phyloP scores from a whole-genome alignment of 768 basidiomycete species.

The Termitomyces sp. region DNA sequence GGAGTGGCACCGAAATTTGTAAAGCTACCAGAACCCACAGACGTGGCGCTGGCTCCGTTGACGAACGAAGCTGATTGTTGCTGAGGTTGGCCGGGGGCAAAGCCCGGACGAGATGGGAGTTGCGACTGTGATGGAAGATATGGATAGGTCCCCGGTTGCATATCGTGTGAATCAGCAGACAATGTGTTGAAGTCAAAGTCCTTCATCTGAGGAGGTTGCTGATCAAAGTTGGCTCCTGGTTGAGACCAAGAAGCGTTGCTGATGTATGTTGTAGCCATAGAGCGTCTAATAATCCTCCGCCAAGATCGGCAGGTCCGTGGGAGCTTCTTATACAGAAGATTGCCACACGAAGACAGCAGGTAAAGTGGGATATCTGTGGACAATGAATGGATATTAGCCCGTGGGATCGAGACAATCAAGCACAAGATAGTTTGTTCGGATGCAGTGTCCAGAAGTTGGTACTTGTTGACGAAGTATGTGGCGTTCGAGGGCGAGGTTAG shows the following conservation, averaged over 20 bases:
- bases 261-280: conserved; percentile 9
- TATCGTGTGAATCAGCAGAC: conserved; percentile 5
- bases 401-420: background rate
- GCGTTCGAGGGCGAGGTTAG: background rate
- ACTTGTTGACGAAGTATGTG: background rate
- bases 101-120: conserved; percentile 7
- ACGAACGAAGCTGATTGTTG: conserved; percentile 7
- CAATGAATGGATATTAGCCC: background rate
- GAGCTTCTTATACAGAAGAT: background rate
- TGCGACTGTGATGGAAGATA: conserved; percentile 13
- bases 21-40: conserved; percentile 2
- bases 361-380: background rate
- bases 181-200: conserved; percentile 11
- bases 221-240: conserved; percentile 8
- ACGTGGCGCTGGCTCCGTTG: background rate
- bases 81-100: conserved; percentile 2
- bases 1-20: conserved; percentile 3
- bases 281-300: conserved; percentile 9
- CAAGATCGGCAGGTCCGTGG: conserved; percentile 7
- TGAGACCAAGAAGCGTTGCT: conserved; percentile 15
- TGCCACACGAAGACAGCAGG: background rate
- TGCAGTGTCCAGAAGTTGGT: background rate
- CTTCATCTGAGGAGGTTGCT: conserved; percentile 11
- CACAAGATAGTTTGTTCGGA: background rate
- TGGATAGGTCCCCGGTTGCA: conserved; percentile 7